Conservation (phyloP, 2,329 filamentous ascomycete species). For the Arachnomyces sp. region DNA sequence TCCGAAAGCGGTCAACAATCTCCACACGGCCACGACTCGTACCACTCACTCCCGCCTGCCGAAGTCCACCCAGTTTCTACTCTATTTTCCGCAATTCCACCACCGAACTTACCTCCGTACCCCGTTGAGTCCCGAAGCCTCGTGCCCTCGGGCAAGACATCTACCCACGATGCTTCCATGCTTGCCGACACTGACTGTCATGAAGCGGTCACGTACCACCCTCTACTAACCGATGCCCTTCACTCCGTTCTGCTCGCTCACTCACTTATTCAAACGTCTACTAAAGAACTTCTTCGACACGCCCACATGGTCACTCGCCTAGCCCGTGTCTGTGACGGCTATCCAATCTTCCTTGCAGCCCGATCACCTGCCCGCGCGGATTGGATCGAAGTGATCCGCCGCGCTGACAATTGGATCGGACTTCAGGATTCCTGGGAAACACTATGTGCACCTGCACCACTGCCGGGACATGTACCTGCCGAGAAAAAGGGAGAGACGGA, state of each 20-base stretch:
- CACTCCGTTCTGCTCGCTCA: constrained; percentile 73
- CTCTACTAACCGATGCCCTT: constrained; percentile 68
- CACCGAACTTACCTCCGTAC: constrained; percentile 59
- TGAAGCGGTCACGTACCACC: constrained; percentile 72
- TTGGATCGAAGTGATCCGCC: constrained; percentile 69
- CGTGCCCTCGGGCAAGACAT: constrained; percentile 24
- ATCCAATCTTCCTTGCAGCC: constrained; percentile 69
- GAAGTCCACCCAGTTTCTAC: constrained; percentile 51
- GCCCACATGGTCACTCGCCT: constrained; percentile 75
- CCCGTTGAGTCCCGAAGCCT: constrained; percentile 40
- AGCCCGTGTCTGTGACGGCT: constrained; percentile 66
- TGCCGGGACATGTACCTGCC: constrained; percentile 33
- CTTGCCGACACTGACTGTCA: constrained; percentile 40
- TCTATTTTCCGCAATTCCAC: constrained; percentile 64
- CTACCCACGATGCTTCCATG: constrained; percentile 23
- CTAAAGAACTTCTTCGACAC: constrained; percentile 70
- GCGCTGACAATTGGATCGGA: constrained; percentile 61
- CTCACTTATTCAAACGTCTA: constrained; percentile 68
- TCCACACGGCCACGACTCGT: not conserved
- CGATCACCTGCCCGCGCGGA: constrained; percentile 66
- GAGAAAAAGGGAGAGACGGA: constrained; percentile 37
- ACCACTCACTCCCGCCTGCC: constrained; percentile 42
- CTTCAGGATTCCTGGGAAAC: constrained; percentile 61
- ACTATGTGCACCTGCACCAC: constrained; percentile 56
- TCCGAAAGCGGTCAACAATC: too few relatives aligned